Conservation (phyloP, 2,329 filamentous ascomycete species). For the Fusarium sororula region DNA sequence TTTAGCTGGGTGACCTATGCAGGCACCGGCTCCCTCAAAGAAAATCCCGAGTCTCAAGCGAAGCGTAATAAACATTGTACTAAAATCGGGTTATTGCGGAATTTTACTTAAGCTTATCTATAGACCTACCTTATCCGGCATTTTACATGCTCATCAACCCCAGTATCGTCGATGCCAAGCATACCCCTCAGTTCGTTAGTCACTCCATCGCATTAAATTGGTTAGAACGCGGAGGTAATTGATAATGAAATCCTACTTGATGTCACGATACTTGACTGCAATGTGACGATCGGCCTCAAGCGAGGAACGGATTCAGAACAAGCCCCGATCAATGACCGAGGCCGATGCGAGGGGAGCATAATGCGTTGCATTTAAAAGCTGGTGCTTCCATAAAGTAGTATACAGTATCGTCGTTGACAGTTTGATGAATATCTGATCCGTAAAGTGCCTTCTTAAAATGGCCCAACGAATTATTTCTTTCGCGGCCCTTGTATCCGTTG, state of each 20-base stretch:
- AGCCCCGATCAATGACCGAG: not conserved
- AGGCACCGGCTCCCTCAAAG: no score
- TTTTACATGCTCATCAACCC: not conserved
- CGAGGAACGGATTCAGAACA: not conserved
- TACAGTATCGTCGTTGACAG: no score
- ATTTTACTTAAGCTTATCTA: slow-evolving; percentile 18
- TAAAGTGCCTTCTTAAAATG: not conserved
- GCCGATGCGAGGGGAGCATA: accelerated
- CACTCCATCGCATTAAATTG: accelerated
- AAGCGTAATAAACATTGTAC: not conserved
- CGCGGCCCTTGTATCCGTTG: not conserved
- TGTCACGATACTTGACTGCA: not conserved
- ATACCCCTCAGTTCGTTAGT: slow-evolving; percentile 13
- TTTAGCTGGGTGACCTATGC: no score
- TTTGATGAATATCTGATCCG: no score
- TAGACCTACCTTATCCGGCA: slow-evolving; percentile 1
- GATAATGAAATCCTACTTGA: not conserved
- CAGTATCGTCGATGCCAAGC: not conserved
- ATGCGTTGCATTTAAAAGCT: not conserved
- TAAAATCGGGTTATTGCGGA: not conserved
- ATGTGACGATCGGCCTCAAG: not conserved
- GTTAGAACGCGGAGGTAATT: not conserved
- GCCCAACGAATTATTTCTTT: not conserved
- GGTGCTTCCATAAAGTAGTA: accelerated
- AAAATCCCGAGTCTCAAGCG: not conserved